phyloP scores from a whole-genome alignment of 257 asterid genomes.

The Solanum bulbocastanum region DNA sequence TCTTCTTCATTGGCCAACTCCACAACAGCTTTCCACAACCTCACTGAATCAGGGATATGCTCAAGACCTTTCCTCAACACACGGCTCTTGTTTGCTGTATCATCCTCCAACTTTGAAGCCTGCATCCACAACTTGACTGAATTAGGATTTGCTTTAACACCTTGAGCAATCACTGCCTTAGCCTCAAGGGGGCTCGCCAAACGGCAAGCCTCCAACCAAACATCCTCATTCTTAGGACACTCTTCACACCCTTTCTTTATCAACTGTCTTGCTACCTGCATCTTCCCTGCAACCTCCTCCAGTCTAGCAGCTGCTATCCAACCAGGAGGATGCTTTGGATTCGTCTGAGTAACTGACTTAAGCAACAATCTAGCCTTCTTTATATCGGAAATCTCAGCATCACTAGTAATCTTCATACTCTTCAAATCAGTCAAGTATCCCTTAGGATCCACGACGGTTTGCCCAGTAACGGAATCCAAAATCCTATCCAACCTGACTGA shows the following conservation, averaged over 20 bases:
- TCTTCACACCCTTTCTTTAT: conserved; percentile 75
- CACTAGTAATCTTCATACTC: conserved; percentile 89
- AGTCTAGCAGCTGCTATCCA: conserved; percentile 98
- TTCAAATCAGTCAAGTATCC: conserved; percentile 92
- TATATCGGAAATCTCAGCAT: conserved; percentile 89
- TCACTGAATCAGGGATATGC: conserved; percentile 67
- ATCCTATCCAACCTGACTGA: conserved; percentile 75
- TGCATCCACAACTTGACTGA: conserved; percentile 92
- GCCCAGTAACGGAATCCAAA: conserved; percentile 79
- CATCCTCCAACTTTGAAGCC: conserved; percentile 80
- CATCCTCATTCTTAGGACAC: conserved; percentile 83
- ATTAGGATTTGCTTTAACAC: conserved; percentile 71
- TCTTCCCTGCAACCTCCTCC: conserved; percentile 94
- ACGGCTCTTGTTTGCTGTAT: conserved; percentile 51
- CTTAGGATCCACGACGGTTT: conserved; percentile 90
- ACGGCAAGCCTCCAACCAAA: conserved; percentile 93
- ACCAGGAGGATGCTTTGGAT: conserved; percentile 90
- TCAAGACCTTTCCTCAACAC: conserved; percentile 87
- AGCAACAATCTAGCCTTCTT: conserved; percentile 83
- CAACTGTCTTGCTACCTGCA: conserved; percentile 58
- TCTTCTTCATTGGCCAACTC: conserved; percentile 84
- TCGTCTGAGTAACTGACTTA: conserved; percentile 71
- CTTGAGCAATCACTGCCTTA: conserved; percentile 81
- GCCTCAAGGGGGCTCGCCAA: conserved; percentile 61
- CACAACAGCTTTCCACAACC: conserved; percentile 95